A percentile compares a stretch with the other conserved stretches of the same genome.
Conservation (phyloP, 2,329 filamentous ascomycete species). For the Aspergillus ibericus region DNA sequence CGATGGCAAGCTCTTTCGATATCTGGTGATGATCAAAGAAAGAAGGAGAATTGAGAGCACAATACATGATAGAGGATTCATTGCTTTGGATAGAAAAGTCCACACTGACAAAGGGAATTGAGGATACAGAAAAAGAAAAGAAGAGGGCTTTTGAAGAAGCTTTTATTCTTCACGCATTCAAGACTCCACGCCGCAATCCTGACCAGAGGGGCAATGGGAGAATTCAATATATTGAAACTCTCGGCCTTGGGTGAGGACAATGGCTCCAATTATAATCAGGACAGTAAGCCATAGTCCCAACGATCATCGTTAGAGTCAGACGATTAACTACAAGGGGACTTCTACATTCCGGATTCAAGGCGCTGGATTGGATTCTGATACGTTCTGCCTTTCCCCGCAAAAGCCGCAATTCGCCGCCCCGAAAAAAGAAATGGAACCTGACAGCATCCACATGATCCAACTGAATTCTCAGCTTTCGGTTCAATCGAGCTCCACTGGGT, state of each 20-base stretch:
- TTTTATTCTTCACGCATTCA: constrained; percentile 15
- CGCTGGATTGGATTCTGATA: constrained; percentile 25
- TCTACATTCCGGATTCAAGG: constrained; percentile 22
- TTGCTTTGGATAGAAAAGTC: constrained; percentile 23
- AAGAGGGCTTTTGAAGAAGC: constrained; percentile 12
- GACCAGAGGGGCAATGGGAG: constrained; percentile 10
- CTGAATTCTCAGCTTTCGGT: constrained; percentile 22
- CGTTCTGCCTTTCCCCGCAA: constrained; percentile 29
- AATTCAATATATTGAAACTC: constrained; percentile 19
- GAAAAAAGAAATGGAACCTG: constrained; percentile 24
- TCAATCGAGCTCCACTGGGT: constrained; percentile 21
- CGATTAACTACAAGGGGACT: constrained; percentile 24
- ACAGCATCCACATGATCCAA: constrained; percentile 30
- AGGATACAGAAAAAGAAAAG: constrained; percentile 11
- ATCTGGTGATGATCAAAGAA: constrained; percentile 28
- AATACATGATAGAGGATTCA: constrained; percentile 34
- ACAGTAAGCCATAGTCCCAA: constrained; percentile 13
- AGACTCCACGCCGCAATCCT: constrained; percentile 18
- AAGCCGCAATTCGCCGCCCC: constrained; percentile 29
- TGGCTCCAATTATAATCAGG: constrained; percentile 22
- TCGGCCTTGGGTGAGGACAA: constrained; percentile 18
- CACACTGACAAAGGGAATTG: constrained; percentile 6
- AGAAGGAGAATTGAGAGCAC: constrained; percentile 31
- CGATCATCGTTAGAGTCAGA: constrained; percentile 26
- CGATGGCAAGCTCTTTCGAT: constrained; percentile 20